phyloP scores from a whole-genome alignment of 1,284 basidiomycete genomes.

The Ceratobasidium sp. region DNA sequence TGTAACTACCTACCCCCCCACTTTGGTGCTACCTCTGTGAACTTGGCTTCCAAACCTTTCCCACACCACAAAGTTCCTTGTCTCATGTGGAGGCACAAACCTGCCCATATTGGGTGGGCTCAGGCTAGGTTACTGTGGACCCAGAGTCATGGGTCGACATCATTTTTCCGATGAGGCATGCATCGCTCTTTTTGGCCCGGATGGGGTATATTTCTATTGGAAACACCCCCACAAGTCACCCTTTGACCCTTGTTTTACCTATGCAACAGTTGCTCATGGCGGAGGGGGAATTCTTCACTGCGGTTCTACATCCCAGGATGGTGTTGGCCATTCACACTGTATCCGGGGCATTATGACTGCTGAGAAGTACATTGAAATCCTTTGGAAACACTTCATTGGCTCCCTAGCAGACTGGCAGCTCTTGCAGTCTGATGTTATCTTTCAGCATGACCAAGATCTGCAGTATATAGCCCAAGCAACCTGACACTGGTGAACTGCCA shows the following conservation, averaged over 20 bases:
- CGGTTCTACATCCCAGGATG: neutral
- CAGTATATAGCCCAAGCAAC: neutral
- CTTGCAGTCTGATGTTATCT: neutral
- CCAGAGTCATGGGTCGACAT: no score
- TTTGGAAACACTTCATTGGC: neutral
- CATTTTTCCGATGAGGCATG: no score
- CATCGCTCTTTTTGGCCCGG: no score
- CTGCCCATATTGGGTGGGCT: no score
- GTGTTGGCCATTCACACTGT: neutral
- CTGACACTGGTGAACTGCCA: neutral
- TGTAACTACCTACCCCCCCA: no score
- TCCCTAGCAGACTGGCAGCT: neutral
- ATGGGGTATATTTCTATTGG: no score
- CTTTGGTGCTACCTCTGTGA: no score
- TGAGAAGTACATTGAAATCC: neutral
- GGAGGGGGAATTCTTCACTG: neutral
- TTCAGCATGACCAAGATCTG: slow-evolving; percentile 5
- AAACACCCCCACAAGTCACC: no score
- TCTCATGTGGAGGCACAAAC: no score
- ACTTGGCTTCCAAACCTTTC: no score
- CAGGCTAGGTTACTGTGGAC: no score
- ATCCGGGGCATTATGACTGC: neutral
- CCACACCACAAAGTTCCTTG: no score
- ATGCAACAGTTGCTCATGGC: neutral
- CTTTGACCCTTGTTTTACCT: neutral